Conservation (phyloP, 768 basidiomycete species). For the Suillus spraguei region DNA sequence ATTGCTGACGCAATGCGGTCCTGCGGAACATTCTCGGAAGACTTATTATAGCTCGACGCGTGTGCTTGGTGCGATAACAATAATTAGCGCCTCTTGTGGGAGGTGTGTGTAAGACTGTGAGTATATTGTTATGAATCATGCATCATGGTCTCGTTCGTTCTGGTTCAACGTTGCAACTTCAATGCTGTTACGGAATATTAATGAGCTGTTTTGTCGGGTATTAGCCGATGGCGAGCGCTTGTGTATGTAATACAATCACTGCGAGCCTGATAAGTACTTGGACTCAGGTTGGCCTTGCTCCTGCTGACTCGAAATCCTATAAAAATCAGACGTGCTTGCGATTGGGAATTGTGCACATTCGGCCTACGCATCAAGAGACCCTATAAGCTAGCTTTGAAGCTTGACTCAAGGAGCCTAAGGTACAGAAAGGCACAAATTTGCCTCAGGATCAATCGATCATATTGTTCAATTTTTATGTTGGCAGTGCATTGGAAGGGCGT, state of each 20-base stretch:
- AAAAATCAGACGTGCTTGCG: background rate
- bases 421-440: background rate
- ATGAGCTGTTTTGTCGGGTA: background rate
- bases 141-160: no score
- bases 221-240: background rate
- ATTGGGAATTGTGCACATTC: background rate
- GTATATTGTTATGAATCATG: background rate
- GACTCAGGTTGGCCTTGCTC: background rate
- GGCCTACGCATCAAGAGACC: background rate
- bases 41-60: background rate
- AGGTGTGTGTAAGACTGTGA: background rate
- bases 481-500: background rate
- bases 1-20: constrained; percentile 1
- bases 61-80: background rate
- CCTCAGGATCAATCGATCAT: background rate
- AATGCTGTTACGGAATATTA: background rate
- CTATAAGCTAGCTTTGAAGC: background rate
- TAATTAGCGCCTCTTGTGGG: background rate
- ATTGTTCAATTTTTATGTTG: background rate
- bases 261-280: background rate
- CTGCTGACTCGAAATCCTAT: background rate
- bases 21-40: background rate
- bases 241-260: background rate
- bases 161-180: no score
- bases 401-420: background rate